A percentile compares a stretch with the other conserved stretches of the same genome.
Evolutionary conservation across 176 grass and related monocot species (phyloP).

Genomic region (Saccharum spontaneum): DNA sequence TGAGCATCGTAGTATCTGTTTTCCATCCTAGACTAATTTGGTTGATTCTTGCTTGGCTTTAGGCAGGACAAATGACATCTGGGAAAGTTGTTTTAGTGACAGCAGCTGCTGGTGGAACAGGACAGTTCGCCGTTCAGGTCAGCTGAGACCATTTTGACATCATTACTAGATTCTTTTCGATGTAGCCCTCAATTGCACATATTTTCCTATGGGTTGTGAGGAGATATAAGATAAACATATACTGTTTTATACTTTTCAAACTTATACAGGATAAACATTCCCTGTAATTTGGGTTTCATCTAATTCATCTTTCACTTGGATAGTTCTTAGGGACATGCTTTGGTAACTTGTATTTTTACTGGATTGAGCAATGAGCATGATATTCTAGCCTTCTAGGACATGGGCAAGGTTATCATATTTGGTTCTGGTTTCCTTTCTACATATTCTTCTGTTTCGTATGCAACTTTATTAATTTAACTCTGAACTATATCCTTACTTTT

Average conservation of each 20-base stretch:
- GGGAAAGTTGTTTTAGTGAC: conserved; percentile 86
- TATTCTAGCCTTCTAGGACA: conserved; percentile 21
- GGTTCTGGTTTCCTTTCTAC: conserved; percentile 8
- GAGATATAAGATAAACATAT: not conserved
- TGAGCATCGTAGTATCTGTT: conserved; percentile 1
- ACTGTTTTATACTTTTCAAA: not conserved
- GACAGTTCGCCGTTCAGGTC: conserved; percentile 98
- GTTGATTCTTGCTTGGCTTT: conserved; percentile 31
- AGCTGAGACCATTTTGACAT: conserved; percentile 29
- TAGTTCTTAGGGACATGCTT: conserved; percentile 19
- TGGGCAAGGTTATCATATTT: conserved; percentile 16
- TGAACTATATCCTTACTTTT: conserved; percentile 9
- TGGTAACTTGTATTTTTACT: conserved; percentile 9
- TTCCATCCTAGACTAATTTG: conserved; percentile 27
- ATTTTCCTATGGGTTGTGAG: conserved; percentile 10
- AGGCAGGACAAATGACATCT: conserved; percentile 90
- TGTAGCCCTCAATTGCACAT: conserved; percentile 7
- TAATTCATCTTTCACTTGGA: not conserved
- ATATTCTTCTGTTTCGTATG: conserved; percentile 15
- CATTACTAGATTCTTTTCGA: conserved; percentile 22
- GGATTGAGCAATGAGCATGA: not conserved
- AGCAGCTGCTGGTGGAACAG: conserved; percentile 95
- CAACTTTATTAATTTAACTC: conserved; percentile 5
- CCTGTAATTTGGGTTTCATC: conserved; percentile 6
- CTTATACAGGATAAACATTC: conserved; percentile 23